Base-by-base conservation (phyloP, 257 asterid species). In the Rhazya stricta region DNA sequence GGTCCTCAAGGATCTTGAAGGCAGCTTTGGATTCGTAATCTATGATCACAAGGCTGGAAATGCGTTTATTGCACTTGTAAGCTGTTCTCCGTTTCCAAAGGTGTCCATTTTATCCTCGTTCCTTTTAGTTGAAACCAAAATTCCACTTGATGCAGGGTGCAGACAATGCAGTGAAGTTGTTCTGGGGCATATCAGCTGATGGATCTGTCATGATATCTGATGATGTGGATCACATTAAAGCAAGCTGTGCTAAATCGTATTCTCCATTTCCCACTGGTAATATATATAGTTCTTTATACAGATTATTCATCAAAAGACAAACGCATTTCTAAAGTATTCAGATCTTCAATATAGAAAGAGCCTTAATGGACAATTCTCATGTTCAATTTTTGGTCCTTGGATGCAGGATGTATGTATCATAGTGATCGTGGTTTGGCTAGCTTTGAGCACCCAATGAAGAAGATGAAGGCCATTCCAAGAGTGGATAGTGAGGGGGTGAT, bases 251-350 rank as follows among this genome's bases (percentile, higher is more conserved):
- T 15, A 92, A 92, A 73, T 95, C 99, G 21, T 95, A 86, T 71
- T 98, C 94, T 63, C 98, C 99, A 60, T 95, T 95, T 79, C 99
- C 99, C 50, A n/a, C 87, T 11, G 97, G 98, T 94, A 89, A 27
- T 67, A 81, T 73, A 9, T 51, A 23, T 27, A 58, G 39, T 29
- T 79, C 48, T 53, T 16, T 45, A 39, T 36, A 42, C 32, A 43
- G 9, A 57, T 41, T 63, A 48, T 53, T 66, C 41, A 42, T 34
- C 37, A 50, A 15, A 30, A 62, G 27, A 41, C 5, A 23, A 11
- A 18, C 51, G 32, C 32, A 54, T n/a, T 54, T 23, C 62, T 54
- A 39, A 18, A 18, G 57, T 69, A 69, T 25, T 42, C 9, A 42
- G 34, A 27, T 70, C 29, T 70, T 4, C 6, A 25, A 19, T 18